These are phyloP conservation scores for Collybia nuda DNA, from an alignment of 768 basidiomycete species.

Conservation along the genomic window DNA sequence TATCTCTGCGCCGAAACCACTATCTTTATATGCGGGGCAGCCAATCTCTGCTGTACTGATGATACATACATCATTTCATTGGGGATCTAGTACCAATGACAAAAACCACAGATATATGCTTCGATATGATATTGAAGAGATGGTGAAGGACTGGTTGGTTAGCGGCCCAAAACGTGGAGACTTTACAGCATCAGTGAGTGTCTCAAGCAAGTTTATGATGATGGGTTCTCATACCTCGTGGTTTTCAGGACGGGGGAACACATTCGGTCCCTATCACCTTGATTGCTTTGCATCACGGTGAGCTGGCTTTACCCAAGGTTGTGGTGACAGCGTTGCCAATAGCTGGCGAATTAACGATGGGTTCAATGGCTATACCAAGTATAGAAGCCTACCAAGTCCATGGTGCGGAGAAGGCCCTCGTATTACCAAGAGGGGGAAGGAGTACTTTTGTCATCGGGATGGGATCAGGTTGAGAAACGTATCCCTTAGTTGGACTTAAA, in stretches of 20 bases:
- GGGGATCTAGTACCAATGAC: conserved; percentile 54
- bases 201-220: not conserved
- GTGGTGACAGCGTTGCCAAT: conserved; percentile 60
- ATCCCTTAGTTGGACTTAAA: too few relatives aligned
- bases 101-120: conserved; percentile 48
- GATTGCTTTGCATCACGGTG: conserved; percentile 86
- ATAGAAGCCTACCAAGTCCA: conserved; percentile 83
- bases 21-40: conserved; percentile 80
- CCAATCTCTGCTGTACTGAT: conserved; percentile 70
- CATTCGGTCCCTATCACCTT: conserved; percentile 67
- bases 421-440: conserved; percentile 80
- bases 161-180: conserved; percentile 87
- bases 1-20: conserved; percentile 20
- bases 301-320: conserved; percentile 75
- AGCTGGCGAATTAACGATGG: conserved; percentile 52
- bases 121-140: conserved; percentile 81
- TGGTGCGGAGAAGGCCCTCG: conserved; percentile 77
- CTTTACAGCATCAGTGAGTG: conserved; percentile 67
- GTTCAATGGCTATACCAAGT: conserved; percentile 57
- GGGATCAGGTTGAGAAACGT: conserved; percentile 36
- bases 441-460: conserved; percentile 81
- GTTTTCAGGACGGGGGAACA: conserved; percentile 56
- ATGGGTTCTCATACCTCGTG: not conserved
- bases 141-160: conserved; percentile 84
- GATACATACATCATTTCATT: conserved; percentile 75